Evolutionary conservation across 345 rosid species (phyloP).

Genomic region (Noccaea bulbosa): DNA sequence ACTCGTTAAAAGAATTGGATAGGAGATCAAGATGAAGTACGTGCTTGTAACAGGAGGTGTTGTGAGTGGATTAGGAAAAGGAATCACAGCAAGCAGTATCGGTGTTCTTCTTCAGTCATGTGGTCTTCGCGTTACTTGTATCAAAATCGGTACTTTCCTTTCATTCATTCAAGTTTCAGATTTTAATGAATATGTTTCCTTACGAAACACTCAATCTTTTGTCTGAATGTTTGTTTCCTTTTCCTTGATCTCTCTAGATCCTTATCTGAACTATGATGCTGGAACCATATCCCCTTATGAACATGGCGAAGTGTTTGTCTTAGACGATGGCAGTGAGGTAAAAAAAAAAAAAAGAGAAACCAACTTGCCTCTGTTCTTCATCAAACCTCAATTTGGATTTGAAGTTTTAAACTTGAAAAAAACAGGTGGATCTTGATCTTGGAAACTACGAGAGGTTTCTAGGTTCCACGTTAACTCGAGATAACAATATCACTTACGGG

Average conservation of each 20-base stretch:
- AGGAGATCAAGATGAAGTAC: slow-evolving; percentile 51
- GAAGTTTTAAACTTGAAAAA: neutral
- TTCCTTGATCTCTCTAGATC: slow-evolving; percentile 52
- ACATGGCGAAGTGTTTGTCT: slow-evolving; percentile 92
- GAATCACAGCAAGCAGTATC: slow-evolving; percentile 65
- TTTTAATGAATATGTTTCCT: neutral
- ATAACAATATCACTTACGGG: slow-evolving; percentile 72
- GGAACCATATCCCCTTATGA: slow-evolving; percentile 95
- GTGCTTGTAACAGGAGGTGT: slow-evolving; percentile 66
- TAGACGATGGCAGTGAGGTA: slow-evolving; percentile 98
- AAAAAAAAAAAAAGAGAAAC: neutral
- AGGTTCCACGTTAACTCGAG: slow-evolving; percentile 57
- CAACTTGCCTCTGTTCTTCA: neutral
- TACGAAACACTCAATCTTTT: slow-evolving; percentile 3
- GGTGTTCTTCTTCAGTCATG: slow-evolving; percentile 68
- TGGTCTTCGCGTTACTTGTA: slow-evolving; percentile 79
- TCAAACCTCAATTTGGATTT: neutral
- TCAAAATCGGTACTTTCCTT: slow-evolving; percentile 58
- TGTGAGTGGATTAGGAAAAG: slow-evolving; percentile 66
- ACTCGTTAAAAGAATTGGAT: neutral
- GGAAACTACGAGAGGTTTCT: slow-evolving; percentile 79
- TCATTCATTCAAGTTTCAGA: neutral
- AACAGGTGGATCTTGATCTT: slow-evolving; percentile 75
- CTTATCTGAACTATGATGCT: slow-evolving; percentile 86
- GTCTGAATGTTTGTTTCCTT: neutral